These are phyloP conservation scores for Plasmodium falciparum DNA, from an alignment of 169 alveolate genomes.

Conservation along the genomic window DNA sequence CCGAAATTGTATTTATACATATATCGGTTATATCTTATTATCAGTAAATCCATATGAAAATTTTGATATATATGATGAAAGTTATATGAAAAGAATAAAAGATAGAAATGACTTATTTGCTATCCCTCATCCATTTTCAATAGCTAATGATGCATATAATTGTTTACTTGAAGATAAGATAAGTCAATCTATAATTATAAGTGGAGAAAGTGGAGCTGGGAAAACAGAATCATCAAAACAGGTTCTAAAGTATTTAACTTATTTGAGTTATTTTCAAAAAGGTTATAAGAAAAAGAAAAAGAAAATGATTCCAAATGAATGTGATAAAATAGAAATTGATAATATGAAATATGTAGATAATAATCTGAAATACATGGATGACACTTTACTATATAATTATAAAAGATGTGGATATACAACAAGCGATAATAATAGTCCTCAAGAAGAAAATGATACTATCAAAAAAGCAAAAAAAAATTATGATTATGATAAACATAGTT, in stretches of 20 bases:
- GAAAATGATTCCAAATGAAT: not conserved
- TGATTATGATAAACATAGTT: conserved; percentile 3
- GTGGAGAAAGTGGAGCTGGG: conserved; percentile 99
- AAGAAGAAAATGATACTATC: conserved; percentile 2
- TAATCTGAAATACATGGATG: not conserved
- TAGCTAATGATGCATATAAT: conserved; percentile 90
- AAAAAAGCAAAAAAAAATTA: not conserved
- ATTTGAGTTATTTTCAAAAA: conserved; percentile 61
- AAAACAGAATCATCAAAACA: conserved; percentile 99
- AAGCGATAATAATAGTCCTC: not conserved
- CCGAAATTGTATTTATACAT: conserved; percentile 82
- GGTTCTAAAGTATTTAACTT: conserved; percentile 87
- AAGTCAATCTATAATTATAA: conserved; percentile 96
- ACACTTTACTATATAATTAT: too few species aligned
- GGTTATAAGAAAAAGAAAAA: conserved; percentile 4
- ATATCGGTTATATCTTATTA: conserved; percentile 88
- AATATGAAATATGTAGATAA: not conserved
- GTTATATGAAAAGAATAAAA: conserved; percentile 80
- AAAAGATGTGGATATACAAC: too few species aligned
- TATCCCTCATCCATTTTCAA: conserved; percentile 91
- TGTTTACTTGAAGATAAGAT: conserved; percentile 83
- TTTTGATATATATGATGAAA: conserved; percentile 86
- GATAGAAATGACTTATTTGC: conserved; percentile 84
- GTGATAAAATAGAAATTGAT: not conserved
- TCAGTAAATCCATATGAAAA: conserved; percentile 88